Conservation (phyloP, 2,329 filamentous ascomycete genomes). For the Cladophialophora yegresii region DNA sequence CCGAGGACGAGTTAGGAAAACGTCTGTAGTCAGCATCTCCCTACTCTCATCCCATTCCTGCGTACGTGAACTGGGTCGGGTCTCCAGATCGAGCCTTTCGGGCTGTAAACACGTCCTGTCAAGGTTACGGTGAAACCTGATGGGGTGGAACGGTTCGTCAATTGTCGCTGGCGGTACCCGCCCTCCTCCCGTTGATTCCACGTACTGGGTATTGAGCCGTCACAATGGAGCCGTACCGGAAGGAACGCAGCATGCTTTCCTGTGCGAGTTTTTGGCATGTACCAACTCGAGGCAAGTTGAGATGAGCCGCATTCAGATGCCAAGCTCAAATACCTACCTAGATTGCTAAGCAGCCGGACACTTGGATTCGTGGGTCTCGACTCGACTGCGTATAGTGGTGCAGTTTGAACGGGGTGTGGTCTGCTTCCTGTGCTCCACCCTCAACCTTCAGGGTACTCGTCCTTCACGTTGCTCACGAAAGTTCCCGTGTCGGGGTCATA, state of each 20-base stretch:
- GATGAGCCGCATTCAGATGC: neutral
- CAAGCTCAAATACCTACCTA: neutral
- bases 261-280: neutral
- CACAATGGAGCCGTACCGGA: neutral
- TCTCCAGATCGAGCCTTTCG: neutral
- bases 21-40: neutral
- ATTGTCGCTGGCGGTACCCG: neutral
- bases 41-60: neutral
- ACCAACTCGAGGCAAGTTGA: neutral
- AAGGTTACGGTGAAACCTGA: neutral
- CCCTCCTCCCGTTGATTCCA: neutral
- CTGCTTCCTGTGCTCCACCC: neutral
- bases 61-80: no score
- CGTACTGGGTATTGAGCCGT: neutral
- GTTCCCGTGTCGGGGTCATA: conserved; percentile 67
- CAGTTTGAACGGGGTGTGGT: neutral
- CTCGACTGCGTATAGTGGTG: neutral
- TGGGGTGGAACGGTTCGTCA: neutral
- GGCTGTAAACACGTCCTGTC: neutral
- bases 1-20: neutral
- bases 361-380: neutral
- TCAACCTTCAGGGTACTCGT: conserved; percentile 85
- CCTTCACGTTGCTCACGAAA: conserved; percentile 81
- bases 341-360: neutral
- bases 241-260: neutral